Conservation (phyloP, 345 rosid genomes). For the Punica granatum region DNA sequence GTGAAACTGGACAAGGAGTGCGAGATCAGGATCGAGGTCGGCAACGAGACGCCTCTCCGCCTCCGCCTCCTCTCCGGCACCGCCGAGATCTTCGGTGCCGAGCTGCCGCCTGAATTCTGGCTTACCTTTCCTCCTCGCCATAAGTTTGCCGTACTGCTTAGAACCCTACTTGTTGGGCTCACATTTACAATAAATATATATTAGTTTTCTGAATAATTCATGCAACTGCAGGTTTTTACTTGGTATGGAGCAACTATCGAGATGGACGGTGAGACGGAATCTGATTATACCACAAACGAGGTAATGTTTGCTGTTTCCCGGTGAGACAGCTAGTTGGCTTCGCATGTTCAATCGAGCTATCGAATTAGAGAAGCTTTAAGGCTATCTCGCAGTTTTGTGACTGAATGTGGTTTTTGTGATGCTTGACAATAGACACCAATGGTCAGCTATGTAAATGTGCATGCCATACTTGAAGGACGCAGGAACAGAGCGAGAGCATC, state of each 20-base stretch:
- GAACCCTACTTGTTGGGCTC: not conserved
- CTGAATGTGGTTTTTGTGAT: not conserved
- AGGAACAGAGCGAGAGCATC: slow-evolving; percentile 63
- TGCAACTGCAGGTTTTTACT: slow-evolving; percentile 55
- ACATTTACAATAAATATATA: not conserved
- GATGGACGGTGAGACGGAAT: slow-evolving; percentile 76
- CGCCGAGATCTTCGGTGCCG: slow-evolving; percentile 88
- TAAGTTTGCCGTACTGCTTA: slow-evolving; percentile 61
- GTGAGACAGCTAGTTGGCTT: not conserved
- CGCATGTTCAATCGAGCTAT: not conserved
- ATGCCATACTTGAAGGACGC: slow-evolving; percentile 67
- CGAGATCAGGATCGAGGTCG: slow-evolving; percentile 83
- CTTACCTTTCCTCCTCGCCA: slow-evolving; percentile 77
- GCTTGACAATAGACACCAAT: slow-evolving; percentile 65
- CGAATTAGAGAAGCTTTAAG: not conserved
- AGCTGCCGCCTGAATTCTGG: slow-evolving; percentile 82
- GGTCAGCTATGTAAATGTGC: slow-evolving; percentile 85
- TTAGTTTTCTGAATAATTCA: not conserved
- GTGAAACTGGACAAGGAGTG: slow-evolving; percentile 81
- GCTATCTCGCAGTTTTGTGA: not conserved
- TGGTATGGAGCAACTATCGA: slow-evolving; percentile 96
- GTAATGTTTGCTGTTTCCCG: slow-evolving; percentile 15
- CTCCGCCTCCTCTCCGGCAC: slow-evolving; percentile 71
- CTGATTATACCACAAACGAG: slow-evolving; percentile 95
- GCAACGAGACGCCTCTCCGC: slow-evolving; percentile 59